Evolutionary conservation across 768 basidiomycete species (phyloP).

Genomic region (Galerina sulciceps): DNA sequence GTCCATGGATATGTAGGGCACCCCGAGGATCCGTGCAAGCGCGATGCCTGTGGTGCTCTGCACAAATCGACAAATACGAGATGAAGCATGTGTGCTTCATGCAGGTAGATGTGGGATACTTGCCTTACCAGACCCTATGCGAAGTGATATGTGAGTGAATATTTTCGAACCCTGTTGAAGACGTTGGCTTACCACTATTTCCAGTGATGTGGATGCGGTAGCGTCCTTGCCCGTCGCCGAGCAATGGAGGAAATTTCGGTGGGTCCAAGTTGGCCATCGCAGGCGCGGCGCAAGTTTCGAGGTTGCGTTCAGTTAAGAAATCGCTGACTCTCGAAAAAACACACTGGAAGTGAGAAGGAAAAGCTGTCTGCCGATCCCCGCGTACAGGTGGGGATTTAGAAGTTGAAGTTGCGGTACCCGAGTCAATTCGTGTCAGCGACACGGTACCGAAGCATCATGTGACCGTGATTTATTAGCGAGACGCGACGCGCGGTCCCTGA

Average conservation of each 20-base stretch:
- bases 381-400: too few relatives aligned
- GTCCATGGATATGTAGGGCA: conserved; percentile 55
- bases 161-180: neutral
- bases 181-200: conserved; percentile 21
- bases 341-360: neutral
- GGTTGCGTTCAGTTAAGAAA: neutral
- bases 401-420: neutral
- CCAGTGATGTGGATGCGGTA: conserved; percentile 26
- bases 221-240: conserved; percentile 21
- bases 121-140: conserved; percentile 8
- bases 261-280: neutral
- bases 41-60: conserved; percentile 52
- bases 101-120: neutral
- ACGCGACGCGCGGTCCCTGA: neutral
- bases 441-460: neutral
- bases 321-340: neutral
- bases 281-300: too few relatives aligned
- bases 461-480: neutral
- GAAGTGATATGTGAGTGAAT: neutral
- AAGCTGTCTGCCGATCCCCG: too few relatives aligned
- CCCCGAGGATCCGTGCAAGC: conserved; percentile 45
- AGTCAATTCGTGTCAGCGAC: neutral
- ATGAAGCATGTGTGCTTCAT: neutral
- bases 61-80: neutral
- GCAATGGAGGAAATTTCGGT: conserved; percentile 9